Evolutionary conservation across 345 rosid species (phyloP).

Genomic region (Citrus mangshanensis): DNA sequence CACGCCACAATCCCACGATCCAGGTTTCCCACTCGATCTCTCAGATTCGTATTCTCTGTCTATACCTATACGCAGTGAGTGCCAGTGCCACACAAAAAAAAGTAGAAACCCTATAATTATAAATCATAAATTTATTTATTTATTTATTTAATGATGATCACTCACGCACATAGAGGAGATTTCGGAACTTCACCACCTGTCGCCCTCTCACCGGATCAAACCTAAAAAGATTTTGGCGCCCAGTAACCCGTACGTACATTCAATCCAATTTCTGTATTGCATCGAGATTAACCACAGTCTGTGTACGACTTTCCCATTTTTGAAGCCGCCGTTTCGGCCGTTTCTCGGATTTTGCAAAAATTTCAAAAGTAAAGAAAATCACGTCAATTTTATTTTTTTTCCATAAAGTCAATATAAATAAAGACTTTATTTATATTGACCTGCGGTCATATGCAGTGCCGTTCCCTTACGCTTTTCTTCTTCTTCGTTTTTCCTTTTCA

Average conservation of each 20-base stretch:
- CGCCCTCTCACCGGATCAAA: not conserved
- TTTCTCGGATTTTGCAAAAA: not conserved
- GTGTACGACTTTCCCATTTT: conserved; percentile 13
- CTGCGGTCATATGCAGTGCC: not conserved
- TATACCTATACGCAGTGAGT: too few species aligned
- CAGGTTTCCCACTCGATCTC: not conserved
- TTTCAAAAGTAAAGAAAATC: not conserved
- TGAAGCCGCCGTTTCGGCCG: conserved; percentile 22
- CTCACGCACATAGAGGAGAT: not conserved
- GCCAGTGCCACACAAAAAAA: too few species aligned
- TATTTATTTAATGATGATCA: too few species aligned
- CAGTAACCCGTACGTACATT: not conserved
- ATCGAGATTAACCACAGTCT: too few species aligned
- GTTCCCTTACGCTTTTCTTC: too few species aligned
- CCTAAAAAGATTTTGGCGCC: not conserved
- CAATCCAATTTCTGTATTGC: not conserved
- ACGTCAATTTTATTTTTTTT: not conserved
- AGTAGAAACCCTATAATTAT: too few species aligned
- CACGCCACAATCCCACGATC: not conserved
- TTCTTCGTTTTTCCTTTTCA: too few species aligned
- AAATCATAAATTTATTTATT: too few species aligned
- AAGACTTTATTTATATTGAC: not conserved
- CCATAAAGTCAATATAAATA: too few species aligned
- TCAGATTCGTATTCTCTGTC: not conserved
- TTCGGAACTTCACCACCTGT: not conserved